Conservation (phyloP, 805 yeast species). For the Barnettozyma sucrosica region DNA sequence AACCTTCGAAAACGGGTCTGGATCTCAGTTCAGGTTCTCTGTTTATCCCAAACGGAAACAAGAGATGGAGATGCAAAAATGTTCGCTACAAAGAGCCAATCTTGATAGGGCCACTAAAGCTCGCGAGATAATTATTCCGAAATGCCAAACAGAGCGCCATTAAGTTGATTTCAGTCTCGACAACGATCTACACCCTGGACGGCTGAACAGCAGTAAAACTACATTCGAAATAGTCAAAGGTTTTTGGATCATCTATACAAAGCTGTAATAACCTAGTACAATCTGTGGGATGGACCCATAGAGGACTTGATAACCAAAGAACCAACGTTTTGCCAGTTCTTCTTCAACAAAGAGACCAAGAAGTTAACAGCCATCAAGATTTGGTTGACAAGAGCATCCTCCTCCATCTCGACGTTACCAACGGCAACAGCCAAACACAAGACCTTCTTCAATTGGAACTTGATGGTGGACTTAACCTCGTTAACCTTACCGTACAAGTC, state of each 20-base stretch:
- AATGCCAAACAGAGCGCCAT: too few species aligned
- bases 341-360: constrained; percentile 98
- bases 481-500: constrained; percentile 93
- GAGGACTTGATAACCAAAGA: constrained; percentile 97
- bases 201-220: neutral
- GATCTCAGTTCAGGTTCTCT: neutral
- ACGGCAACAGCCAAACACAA: constrained; percentile 99
- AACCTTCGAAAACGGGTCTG: neutral
- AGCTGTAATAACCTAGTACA: constrained; percentile 62
- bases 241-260: constrained; percentile 2
- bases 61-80: neutral
- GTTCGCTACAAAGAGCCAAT: neutral
- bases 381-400: constrained; percentile 93
- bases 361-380: constrained; percentile 98
- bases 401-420: constrained; percentile 99
- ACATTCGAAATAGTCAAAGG: neutral
- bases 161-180: too few species aligned
- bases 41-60: neutral
- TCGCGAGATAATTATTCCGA: neutral
- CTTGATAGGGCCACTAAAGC: neutral
- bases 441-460: constrained; percentile 99
- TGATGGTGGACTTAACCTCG: constrained; percentile 98
- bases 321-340: constrained; percentile 99
- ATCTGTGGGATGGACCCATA: constrained; percentile 99
- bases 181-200: too few species aligned